phyloP scores from a whole-genome alignment of 441 rosid genomes.

The Eutrema salsugineum region DNA sequence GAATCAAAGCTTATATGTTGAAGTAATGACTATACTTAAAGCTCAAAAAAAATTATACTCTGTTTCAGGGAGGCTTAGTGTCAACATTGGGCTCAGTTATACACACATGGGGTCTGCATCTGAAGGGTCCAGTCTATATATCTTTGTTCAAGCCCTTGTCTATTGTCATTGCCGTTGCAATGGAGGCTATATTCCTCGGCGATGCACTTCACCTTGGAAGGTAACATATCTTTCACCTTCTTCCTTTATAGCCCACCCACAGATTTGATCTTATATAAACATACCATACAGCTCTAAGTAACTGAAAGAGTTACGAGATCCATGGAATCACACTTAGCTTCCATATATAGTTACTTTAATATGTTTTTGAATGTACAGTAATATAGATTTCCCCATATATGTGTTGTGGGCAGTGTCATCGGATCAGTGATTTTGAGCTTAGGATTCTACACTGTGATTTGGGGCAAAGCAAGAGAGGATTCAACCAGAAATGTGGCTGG shows the following conservation, averaged over 20 bases:
- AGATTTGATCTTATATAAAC: neutral
- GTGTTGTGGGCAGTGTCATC: conserved; percentile 16
- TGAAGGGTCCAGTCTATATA: conserved; percentile 49
- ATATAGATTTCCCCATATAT: too few relatives aligned
- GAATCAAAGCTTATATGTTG: conserved; percentile 4
- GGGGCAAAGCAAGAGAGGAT: conserved; percentile 27
- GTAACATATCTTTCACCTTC: conserved; percentile 17
- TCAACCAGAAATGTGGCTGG: neutral
- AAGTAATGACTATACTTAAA: neutral
- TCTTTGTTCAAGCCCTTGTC: conserved; percentile 50
- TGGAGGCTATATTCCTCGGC: conserved; percentile 40
- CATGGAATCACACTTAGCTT: too few relatives aligned
- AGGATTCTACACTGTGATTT: conserved; percentile 27
- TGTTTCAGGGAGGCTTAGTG: conserved; percentile 11
- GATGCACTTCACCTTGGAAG: conserved; percentile 51
- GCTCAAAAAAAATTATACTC: neutral
- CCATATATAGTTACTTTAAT: too few relatives aligned
- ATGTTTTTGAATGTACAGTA: too few relatives aligned
- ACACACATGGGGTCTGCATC: conserved; percentile 37
- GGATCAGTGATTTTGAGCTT: conserved; percentile 23
- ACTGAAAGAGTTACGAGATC: neutral
- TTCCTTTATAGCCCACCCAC: neutral
- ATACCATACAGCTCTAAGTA: neutral
- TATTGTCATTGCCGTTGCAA: conserved; percentile 38
- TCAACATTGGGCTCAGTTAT: conserved; percentile 5